Evolutionary conservation across 108 stramenopile genomes (phyloP).

Genomic region (Phaeodactylum tricornutum): DNA sequence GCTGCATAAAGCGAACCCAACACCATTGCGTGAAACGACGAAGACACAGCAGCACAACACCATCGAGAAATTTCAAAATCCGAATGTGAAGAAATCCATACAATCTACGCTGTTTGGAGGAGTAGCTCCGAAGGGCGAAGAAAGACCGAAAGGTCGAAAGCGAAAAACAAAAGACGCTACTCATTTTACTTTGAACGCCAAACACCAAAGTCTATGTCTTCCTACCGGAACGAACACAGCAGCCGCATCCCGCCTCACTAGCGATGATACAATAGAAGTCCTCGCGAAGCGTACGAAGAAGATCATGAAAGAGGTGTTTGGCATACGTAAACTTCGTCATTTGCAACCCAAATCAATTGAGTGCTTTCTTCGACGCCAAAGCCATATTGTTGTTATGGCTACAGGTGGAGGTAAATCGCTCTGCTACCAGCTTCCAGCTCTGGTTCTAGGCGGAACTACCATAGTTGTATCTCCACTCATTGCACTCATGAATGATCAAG

Average conservation of each 20-base stretch:
- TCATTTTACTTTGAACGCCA: conserved; percentile 2
- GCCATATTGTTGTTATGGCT: conserved; percentile 74
- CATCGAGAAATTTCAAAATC: too few species aligned
- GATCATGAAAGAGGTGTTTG: conserved; percentile 36
- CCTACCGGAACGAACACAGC: too few species aligned
- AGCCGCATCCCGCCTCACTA: too few species aligned
- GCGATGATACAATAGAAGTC: too few species aligned
- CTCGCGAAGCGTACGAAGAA: too few species aligned
- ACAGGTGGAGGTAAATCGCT: conserved; percentile 93
- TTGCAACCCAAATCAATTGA: conserved; percentile 51
- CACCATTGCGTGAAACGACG: too few species aligned
- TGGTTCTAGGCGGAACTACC: conserved; percentile 67
- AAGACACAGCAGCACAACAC: too few species aligned
- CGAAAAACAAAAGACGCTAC: neutral
- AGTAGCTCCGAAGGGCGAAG: too few species aligned
- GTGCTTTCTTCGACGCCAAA: conserved; percentile 28
- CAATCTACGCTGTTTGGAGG: neutral
- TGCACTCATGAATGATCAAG: conserved; percentile 95
- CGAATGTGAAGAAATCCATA: neutral
- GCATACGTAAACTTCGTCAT: conserved; percentile 32
- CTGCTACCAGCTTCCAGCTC: conserved; percentile 94
- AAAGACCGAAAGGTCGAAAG: neutral
- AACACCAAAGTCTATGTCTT: too few species aligned
- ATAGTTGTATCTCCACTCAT: conserved; percentile 94
- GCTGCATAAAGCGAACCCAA: too few species aligned